phyloP scores from a whole-genome alignment of 2,329 filamentous ascomycete genomes.

The Talaromyces sp. region DNA sequence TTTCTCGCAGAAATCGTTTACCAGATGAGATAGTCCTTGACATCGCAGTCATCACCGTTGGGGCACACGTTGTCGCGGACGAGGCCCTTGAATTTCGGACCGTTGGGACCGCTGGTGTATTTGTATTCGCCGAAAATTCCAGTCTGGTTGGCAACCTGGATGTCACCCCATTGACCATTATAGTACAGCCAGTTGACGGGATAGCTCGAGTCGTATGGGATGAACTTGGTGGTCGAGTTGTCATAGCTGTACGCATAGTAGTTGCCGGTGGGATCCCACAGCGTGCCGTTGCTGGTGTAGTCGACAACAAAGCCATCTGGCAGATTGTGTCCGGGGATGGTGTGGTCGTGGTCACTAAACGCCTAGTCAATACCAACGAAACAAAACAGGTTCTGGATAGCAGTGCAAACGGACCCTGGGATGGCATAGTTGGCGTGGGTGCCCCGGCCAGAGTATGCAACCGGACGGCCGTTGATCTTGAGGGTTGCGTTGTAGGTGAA shows the following conservation, averaged over 20 bases:
- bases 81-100: conserved; percentile 55
- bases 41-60: conserved; percentile 14
- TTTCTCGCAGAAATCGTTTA: background rate
- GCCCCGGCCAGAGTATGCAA: conserved; percentile 55
- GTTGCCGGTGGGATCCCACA: conserved; percentile 56
- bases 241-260: conserved; percentile 54
- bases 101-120: conserved; percentile 54
- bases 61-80: conserved; percentile 52
- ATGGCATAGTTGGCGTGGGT: conserved; percentile 61
- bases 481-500: conserved; percentile 54
- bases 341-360: conserved; percentile 53
- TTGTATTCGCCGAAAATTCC: conserved; percentile 48
- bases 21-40: conserved; percentile 2
- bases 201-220: conserved; percentile 38
- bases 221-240: conserved; percentile 33
- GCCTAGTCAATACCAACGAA: background rate
- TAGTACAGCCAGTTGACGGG: conserved; percentile 54
- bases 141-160: conserved; percentile 48
- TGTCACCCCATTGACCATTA: conserved; percentile 57
- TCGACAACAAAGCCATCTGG: conserved; percentile 50
- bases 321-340: conserved; percentile 55
- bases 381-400: background rate
- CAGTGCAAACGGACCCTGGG: conserved; percentile 30
- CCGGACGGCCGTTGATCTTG: conserved; percentile 49
- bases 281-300: conserved; percentile 47